Evolutionary conservation across 352 stramenopile genomes (phyloP).

Genomic region (Phytopythium cucurbitacearum): DNA sequence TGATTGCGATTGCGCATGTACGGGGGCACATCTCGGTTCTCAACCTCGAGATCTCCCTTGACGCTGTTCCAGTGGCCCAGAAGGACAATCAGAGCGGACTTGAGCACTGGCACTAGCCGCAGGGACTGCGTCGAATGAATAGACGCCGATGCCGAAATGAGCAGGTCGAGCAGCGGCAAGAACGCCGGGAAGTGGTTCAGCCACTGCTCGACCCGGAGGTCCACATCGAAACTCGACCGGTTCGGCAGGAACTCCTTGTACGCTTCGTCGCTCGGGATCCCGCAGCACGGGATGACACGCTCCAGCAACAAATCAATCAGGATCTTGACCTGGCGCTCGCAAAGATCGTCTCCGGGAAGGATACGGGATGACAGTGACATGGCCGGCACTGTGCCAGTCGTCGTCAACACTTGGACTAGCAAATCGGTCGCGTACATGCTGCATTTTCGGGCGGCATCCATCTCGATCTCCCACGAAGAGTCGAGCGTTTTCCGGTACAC

Average conservation of each 20-base stretch:
- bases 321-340: constrained; percentile 47
- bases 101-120: constrained; percentile 68
- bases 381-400: constrained; percentile 11
- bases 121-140: constrained; percentile 39
- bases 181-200: constrained; percentile 79
- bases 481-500: constrained; percentile 77
- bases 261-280: constrained; percentile 65
- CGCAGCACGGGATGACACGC: constrained; percentile 69
- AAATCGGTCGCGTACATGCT: constrained; percentile 54
- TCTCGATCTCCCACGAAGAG: constrained; percentile 61
- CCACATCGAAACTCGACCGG: constrained; percentile 76
- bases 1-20: constrained; percentile 80
- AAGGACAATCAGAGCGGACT: constrained; percentile 68
- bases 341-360: constrained; percentile 24
- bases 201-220: constrained; percentile 81
- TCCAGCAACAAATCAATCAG: constrained; percentile 74
- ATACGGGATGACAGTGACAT: constrained; percentile 4
- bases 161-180: constrained; percentile 43
- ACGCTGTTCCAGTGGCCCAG: constrained; percentile 82
- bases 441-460: constrained; percentile 53
- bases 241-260: constrained; percentile 85
- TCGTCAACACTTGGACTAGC: constrained; percentile 39
- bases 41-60: constrained; percentile 51
- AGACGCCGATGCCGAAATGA: constrained; percentile 32
- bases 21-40: constrained; percentile 75